Evolutionary conservation across 1,139 yeast genomes (phyloP), one percentile per base, ranked within the genome.

Genomic region (Geotrichum europaeum): DNA sequence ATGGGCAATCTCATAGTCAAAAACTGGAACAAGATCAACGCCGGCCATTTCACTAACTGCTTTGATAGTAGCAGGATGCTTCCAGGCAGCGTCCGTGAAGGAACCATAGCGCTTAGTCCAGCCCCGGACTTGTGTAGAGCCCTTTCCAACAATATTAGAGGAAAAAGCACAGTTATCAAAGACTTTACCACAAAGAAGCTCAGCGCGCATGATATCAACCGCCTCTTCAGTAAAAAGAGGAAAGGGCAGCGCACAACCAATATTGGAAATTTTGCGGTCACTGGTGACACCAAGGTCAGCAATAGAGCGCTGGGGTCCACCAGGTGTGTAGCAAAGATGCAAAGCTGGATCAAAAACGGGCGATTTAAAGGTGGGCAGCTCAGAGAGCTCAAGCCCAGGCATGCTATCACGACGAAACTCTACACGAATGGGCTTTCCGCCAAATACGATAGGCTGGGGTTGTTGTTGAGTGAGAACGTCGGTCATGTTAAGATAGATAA

Each of bases 221-320:
- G 86, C 86, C 65, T 82, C 85, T 49, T 80, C 80, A 1, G 85
- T 81, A 69, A 83, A 83, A 40, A 83, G 73, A 2, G 84, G 84
- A 70, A 83, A 83, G 1, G 86, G 85, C 40, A 53, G 20, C 5
- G 60, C 60, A 60, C 81, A 83, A 60, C 61, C 66, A 13, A 64
- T 30, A 25, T 52, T 55, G 18, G 64, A 58, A 30, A 64, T 59
- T 7, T 58, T 56, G 18, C 60, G 60, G 20, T 43, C 40, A 18
- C 56, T 51, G 43, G 22, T 15, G 13, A 58, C 51, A 24, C 60
- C 60, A 18, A 58, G 54, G 12, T 58, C 60, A 18, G 18, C 36
- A 53, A 53, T 34, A 1, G 54, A 53, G 15, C 36, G 34, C 40
- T 58, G 60, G 32, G 30, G 4, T 5, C 51, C 51, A 22, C 57